Conservation (phyloP, 345 rosid genomes). For the Melastoma malabathricum region DNA sequence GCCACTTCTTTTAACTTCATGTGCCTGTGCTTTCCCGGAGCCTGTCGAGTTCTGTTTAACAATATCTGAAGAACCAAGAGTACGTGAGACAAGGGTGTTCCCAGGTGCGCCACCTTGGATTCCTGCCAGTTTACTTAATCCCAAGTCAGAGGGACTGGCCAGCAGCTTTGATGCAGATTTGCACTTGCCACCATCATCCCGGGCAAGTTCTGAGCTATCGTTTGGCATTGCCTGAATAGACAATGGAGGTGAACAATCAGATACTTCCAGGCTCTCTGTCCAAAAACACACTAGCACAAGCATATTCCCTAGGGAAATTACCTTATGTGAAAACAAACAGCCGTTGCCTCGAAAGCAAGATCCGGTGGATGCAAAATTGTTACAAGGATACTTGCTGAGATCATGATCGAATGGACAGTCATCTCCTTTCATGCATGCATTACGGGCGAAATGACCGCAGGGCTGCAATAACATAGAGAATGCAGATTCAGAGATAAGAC, state of each 20-base stretch:
- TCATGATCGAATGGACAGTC: constrained; percentile 85
- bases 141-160: no score
- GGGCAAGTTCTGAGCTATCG: no score
- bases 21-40: constrained; percentile 6
- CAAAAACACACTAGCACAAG: neutral
- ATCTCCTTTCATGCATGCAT: constrained; percentile 82
- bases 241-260: neutral
- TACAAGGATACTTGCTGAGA: constrained; percentile 76
- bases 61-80: no score
- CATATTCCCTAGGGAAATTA: constrained; percentile 12
- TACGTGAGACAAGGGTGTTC: no score
- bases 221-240: neutral
- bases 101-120: no score
- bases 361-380: constrained; percentile 36
- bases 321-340: constrained; percentile 89
- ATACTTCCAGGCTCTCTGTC: neutral
- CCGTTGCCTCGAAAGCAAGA: constrained; percentile 56
- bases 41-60: no score
- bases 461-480: constrained; percentile 49
- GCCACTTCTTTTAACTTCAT: neutral
- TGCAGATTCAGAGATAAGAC: neutral
- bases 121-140: no score
- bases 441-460: constrained; percentile 70
- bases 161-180: no score
- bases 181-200: no score